phyloP scores from a whole-genome alignment of 208 protist genomes.

The Acanthamoeba royreba region DNA sequence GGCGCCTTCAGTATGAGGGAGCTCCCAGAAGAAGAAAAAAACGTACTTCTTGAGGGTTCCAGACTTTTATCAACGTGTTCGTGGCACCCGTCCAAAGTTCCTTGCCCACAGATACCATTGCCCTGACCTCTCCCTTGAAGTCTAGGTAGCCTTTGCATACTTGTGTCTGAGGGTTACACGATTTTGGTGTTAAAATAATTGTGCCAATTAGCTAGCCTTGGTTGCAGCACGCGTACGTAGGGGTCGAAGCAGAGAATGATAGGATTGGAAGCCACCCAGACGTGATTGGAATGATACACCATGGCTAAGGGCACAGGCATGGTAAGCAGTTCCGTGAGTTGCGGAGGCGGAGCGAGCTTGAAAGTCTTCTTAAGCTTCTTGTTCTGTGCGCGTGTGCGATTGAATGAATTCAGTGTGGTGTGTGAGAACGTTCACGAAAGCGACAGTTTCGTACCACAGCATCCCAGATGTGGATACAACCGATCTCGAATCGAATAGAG shows the following conservation, averaged over 20 bases:
- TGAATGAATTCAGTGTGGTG: too few relatives aligned
- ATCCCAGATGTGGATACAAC: background rate
- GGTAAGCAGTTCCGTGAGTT: background rate
- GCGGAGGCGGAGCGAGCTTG: background rate
- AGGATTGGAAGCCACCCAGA: background rate
- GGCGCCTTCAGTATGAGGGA: background rate
- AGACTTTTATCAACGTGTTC: conserved; percentile 24
- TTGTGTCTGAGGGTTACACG: too few relatives aligned
- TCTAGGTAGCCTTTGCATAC: conserved; percentile 21
- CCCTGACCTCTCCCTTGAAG: background rate
- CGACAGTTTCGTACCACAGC: background rate
- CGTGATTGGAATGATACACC: conserved; percentile 21
- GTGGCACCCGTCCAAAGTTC: background rate
- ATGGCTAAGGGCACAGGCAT: background rate
- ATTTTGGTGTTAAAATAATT: too few relatives aligned
- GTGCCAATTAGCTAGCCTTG: too few relatives aligned
- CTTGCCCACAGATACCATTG: conserved; percentile 5
- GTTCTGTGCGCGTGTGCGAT: too few relatives aligned
- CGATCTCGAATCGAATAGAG: background rate
- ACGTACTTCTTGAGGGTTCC: background rate
- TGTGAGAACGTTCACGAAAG: background rate
- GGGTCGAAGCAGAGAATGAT: conserved; percentile 28
- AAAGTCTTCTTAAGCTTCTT: conserved; percentile 47
- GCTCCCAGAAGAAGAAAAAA: background rate
- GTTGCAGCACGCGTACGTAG: background rate